phyloP scores from a whole-genome alignment of 2,329 filamentous ascomycete species.

The Arthrobotrys sinensis region DNA sequence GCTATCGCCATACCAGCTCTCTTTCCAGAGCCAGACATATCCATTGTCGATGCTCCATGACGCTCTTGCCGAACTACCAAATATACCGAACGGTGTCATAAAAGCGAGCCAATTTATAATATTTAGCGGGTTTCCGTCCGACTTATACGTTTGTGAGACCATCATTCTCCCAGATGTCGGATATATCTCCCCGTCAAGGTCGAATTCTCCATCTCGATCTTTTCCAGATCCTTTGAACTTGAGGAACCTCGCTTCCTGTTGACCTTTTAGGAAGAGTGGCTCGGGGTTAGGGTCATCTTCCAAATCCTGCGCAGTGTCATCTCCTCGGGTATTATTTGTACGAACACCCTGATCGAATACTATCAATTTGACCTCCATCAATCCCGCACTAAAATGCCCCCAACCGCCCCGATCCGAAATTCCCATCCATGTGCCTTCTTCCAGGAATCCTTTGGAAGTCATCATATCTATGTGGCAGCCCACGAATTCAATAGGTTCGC shows the following conservation, averaged over 20 bases:
- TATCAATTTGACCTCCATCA: conserved; percentile 34
- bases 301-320: background rate
- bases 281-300: background rate
- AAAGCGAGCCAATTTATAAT: conserved; percentile 14
- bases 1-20: conserved; percentile 24
- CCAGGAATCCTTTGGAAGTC: conserved; percentile 37
- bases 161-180: conserved; percentile 24
- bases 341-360: background rate
- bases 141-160: conserved; percentile 13
- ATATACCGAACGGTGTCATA: conserved; percentile 55
- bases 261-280: background rate
- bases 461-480: conserved; percentile 43
- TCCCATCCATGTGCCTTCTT: conserved; percentile 41
- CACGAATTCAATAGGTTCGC: conserved; percentile 25
- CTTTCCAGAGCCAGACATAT: conserved; percentile 49
- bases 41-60: background rate
- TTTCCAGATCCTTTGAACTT: conserved; percentile 21
- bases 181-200: conserved; percentile 25
- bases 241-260: background rate
- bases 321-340: background rate
- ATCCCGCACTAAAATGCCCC: conserved; percentile 2
- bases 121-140: background rate
- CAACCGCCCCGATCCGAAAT: conserved; percentile 7
- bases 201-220: conserved; percentile 18
- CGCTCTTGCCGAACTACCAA: conserved; percentile 24